Conservation (phyloP, 2,329 filamentous ascomycete genomes). For the Stemphylium beticola region DNA sequence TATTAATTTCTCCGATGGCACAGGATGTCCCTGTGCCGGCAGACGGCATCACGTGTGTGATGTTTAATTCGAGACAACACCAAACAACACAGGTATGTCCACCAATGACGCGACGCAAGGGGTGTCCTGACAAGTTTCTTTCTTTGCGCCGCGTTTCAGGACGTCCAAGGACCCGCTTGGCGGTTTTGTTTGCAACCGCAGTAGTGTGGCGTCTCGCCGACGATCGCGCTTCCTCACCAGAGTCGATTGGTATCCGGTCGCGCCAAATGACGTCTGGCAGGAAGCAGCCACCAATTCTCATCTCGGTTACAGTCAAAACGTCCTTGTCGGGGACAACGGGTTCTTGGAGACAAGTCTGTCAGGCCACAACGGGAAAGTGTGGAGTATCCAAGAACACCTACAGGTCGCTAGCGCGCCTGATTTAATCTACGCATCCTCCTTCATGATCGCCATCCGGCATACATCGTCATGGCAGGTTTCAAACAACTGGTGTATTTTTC, state of each 20-base stretch:
- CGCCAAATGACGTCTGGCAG: neutral
- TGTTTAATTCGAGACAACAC: slow-evolving; percentile 22
- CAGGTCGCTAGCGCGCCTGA: slow-evolving; percentile 34
- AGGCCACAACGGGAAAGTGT: slow-evolving; percentile 12
- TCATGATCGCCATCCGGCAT: slow-evolving; percentile 35
- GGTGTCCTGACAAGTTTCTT: neutral
- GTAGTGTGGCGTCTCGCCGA: neutral
- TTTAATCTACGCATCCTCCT: slow-evolving; percentile 38
- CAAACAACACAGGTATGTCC: slow-evolving; percentile 20
- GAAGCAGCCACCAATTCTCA: neutral
- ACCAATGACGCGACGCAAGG: slow-evolving; percentile 24
- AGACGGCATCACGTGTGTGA: slow-evolving; percentile 27
- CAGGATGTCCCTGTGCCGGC: slow-evolving; percentile 6
- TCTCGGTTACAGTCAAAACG: slow-evolving; percentile 3
- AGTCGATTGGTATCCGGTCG: neutral
- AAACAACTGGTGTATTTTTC: slow-evolving; percentile 18
- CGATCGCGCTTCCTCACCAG: neutral
- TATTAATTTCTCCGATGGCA: slow-evolving; percentile 30
- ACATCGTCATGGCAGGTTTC: slow-evolving; percentile 25
- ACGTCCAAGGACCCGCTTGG: slow-evolving; percentile 12
- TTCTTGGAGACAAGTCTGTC: slow-evolving; percentile 3
- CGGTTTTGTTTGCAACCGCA: slow-evolving; percentile 4
- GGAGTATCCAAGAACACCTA: slow-evolving; percentile 12
- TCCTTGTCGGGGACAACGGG: slow-evolving; percentile 3
- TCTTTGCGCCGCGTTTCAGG: slow-evolving; percentile 19